A percentile compares a stretch with the other conserved stretches of the same genome.
Evolutionary conservation across 2,329 filamentous ascomycete genomes (phyloP).

Genomic region (Botrytis tulipae): DNA sequence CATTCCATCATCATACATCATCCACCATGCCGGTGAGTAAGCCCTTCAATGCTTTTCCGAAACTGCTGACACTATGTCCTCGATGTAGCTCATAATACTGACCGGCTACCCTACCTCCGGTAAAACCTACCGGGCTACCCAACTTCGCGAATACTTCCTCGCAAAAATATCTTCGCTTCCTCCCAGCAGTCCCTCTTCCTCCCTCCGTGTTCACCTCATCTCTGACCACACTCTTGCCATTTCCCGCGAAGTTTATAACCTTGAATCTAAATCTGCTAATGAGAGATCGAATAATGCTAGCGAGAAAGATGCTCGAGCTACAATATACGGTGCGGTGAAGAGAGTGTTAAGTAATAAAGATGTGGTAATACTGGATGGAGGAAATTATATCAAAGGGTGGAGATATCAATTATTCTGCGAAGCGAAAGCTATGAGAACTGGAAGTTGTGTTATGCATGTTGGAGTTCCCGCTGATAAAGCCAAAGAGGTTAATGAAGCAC

Average conservation of each 20-base stretch:
- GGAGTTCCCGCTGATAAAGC: slow-evolving; percentile 56
- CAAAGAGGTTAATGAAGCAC: slow-evolving; percentile 57
- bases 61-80: background rate
- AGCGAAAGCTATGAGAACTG: slow-evolving; percentile 74
- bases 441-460: slow-evolving; percentile 70
- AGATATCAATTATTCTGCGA: slow-evolving; percentile 84
- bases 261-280: slow-evolving; percentile 56
- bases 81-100: slow-evolving; percentile 61
- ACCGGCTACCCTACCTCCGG: slow-evolving; percentile 67
- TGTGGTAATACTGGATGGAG: slow-evolving; percentile 74
- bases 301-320: slow-evolving; percentile 79
- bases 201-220: slow-evolving; percentile 68
- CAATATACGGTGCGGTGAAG: slow-evolving; percentile 76
- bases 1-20: slow-evolving; percentile 4
- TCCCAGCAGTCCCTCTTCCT: slow-evolving; percentile 36
- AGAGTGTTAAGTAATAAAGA: slow-evolving; percentile 68
- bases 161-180: slow-evolving; percentile 45
- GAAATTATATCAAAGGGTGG: slow-evolving; percentile 91
- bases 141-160: slow-evolving; percentile 66
- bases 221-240: slow-evolving; percentile 71
- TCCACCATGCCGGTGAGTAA: slow-evolving; percentile 15
- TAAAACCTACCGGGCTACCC: slow-evolving; percentile 63
- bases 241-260: slow-evolving; percentile 68
- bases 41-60: background rate
- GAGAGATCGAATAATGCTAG: slow-evolving; percentile 68